phyloP scores from a whole-genome alignment of 768 basidiomycete species.

The Tulasnella sp. region DNA sequence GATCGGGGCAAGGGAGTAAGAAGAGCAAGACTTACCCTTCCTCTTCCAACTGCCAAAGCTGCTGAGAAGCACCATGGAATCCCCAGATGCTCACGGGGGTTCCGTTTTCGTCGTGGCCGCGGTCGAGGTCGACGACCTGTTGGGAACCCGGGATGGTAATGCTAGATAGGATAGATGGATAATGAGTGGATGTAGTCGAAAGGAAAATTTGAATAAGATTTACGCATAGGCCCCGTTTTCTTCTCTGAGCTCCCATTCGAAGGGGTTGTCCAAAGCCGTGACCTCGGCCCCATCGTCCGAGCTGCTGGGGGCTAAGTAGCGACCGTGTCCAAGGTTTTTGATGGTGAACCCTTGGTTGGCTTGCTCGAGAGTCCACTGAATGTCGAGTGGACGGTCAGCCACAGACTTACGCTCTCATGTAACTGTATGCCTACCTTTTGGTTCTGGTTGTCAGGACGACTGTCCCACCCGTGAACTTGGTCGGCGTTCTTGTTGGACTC shows the following conservation, averaged over 20 bases:
- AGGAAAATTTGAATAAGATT: not conserved
- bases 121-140: not conserved
- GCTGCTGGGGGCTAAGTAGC: not conserved
- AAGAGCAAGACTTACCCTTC: not conserved
- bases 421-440: not conserved
- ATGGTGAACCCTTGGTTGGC: not conserved
- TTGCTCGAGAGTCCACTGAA: not conserved
- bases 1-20: not conserved
- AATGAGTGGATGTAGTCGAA: not conserved
- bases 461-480: slow-evolving; percentile 1
- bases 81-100: not conserved
- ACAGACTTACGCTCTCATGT: not conserved
- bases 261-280: not conserved
- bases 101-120: not conserved
- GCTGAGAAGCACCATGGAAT: not conserved
- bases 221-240: not conserved
- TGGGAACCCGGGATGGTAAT: not conserved
- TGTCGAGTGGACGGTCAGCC: not conserved
- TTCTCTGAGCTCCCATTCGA: not conserved
- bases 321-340: not conserved
- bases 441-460: slow-evolving; percentile 7
- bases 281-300: not conserved
- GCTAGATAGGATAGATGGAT: not conserved
- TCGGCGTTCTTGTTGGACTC: not conserved
- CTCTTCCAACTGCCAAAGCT: not conserved